Conservation (phyloP, 306 rosid species). For the Malus sylvestris region DNA sequence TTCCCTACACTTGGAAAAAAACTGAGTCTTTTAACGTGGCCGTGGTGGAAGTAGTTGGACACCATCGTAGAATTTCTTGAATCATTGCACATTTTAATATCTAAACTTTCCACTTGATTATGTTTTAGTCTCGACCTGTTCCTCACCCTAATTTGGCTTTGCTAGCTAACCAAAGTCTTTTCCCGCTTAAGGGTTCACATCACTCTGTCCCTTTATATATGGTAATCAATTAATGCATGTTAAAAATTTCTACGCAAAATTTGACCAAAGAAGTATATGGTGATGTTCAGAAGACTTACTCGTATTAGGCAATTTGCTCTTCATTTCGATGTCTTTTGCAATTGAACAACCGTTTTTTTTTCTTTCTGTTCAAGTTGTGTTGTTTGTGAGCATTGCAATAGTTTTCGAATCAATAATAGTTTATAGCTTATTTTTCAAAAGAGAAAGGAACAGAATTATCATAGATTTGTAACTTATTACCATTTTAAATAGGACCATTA, state of each 20-base stretch:
- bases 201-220: neutral
- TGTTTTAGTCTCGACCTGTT: neutral
- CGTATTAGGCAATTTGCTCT: neutral
- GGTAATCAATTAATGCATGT: neutral
- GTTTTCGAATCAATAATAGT: neutral
- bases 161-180: neutral
- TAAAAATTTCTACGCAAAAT: no score
- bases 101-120: neutral
- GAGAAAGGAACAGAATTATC: neutral
- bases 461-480: neutral
- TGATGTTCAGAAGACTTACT: no score
- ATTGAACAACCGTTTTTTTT: no score
- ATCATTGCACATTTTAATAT: neutral
- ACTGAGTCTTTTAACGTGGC: conserved; percentile 29
- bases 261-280: neutral
- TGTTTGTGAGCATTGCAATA: neutral
- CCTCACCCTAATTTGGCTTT: neutral
- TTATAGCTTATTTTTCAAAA: neutral
- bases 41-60: conserved; percentile 17
- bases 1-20: conserved; percentile 11
- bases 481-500: neutral
- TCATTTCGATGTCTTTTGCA: neutral
- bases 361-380: neutral
- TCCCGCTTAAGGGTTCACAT: neutral
- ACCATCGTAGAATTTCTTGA: neutral